Percentiles rank a stretch among this genome's conserved stretches.
These are phyloP conservation scores for Aristolochia californica DNA, from an alignment of 164 flowering plant species.

Conservation along the genomic window DNA sequence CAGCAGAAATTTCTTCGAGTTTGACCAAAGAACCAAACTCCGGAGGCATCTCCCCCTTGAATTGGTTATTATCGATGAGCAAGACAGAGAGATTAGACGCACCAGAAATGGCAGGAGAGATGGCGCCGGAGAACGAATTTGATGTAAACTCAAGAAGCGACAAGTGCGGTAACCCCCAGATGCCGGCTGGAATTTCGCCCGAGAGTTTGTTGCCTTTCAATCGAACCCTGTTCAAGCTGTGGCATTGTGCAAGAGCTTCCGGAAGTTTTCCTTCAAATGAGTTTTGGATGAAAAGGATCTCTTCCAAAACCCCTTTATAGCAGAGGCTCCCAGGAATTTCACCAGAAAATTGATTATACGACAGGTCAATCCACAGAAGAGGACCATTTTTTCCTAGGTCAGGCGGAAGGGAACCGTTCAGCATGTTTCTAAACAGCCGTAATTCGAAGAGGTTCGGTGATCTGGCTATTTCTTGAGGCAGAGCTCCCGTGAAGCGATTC, in stretches of 20 bases:
- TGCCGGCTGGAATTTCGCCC: conserved; percentile 47
- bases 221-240: conserved; percentile 49
- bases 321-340: conserved; percentile 45
- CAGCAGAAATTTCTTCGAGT: conserved; percentile 55
- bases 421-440: conserved; percentile 28
- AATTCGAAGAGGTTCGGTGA: conserved; percentile 28
- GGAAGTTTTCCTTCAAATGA: conserved; percentile 41
- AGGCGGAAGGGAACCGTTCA: conserved; percentile 30
- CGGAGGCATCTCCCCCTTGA: conserved; percentile 66
- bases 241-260: conserved; percentile 37
- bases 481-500: conserved; percentile 30
- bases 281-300: conserved; percentile 34
- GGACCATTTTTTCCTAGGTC: conserved; percentile 37
- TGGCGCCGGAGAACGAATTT: conserved; percentile 17
- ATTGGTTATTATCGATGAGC: conserved; percentile 62
- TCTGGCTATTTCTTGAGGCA: conserved; percentile 27
- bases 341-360: conserved; percentile 54
- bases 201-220: conserved; percentile 42
- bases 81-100: conserved; percentile 40
- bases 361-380: conserved; percentile 27
- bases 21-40: conserved; percentile 64
- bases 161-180: conserved; percentile 63
- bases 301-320: conserved; percentile 21
- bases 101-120: conserved; percentile 32
- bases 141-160: conserved; percentile 36